Percentiles rank a stretch among this genome's conserved stretches.
Evolutionary conservation across 2,329 filamentous ascomycete species (phyloP).

Genomic region (Arthrobotrys iridis): DNA sequence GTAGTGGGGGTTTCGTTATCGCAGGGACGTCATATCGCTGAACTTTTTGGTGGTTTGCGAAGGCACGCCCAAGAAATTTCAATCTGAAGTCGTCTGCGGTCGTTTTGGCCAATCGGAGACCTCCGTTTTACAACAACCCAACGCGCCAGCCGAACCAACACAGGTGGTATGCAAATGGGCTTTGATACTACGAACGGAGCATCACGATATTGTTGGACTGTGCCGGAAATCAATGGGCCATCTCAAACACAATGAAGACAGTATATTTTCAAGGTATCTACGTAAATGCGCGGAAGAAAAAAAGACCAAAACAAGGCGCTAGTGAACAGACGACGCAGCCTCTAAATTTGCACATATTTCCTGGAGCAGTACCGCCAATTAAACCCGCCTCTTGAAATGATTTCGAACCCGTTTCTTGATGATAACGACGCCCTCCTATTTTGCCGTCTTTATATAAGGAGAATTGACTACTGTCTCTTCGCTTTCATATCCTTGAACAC

Average conservation of each 20-base stretch:
- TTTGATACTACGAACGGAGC: not conserved
- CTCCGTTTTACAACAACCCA: conserved; percentile 28
- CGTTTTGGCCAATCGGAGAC: conserved; percentile 42
- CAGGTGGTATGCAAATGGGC: too few relatives aligned
- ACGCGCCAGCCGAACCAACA: too few relatives aligned
- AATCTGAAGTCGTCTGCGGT: conserved; percentile 3
- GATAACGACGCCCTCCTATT: not conserved
- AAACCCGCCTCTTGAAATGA: not conserved
- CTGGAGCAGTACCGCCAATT: not conserved
- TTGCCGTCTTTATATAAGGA: not conserved
- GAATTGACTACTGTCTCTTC: conserved; percentile 14
- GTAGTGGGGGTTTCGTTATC: conserved; percentile 29
- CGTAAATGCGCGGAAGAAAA: too few relatives aligned
- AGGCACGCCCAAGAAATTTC: conserved; percentile 43
- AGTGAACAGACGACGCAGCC: conserved; percentile 23
- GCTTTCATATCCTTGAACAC: conserved; percentile 36
- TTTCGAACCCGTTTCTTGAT: not conserved
- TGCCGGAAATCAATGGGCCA: not conserved
- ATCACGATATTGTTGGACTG: not conserved
- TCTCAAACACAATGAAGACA: not conserved
- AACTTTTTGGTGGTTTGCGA: conserved; percentile 13
- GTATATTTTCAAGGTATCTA: conserved; percentile 22
- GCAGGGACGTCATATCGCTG: conserved; percentile 31
- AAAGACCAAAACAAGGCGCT: too few relatives aligned
- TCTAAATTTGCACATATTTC: not conserved